phyloP scores from a whole-genome alignment of 2,329 filamentous ascomycete genomes.

The Aureobasidium musti region DNA sequence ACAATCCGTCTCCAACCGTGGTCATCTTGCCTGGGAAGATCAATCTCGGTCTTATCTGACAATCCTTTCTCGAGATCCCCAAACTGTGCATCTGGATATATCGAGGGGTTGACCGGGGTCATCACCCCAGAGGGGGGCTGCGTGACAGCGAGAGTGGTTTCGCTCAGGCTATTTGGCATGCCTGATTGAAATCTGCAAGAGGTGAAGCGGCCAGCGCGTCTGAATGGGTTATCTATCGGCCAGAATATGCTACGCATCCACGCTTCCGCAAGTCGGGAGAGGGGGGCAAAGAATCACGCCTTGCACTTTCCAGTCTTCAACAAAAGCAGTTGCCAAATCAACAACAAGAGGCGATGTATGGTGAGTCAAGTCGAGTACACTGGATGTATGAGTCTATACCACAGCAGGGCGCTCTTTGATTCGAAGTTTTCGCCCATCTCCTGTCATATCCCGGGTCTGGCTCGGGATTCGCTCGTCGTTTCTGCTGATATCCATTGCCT shows the following conservation, averaged over 20 bases:
- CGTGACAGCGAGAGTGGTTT: constrained; percentile 26
- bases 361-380: not conserved
- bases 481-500: not conserved
- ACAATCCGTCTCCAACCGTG: constrained; percentile 27
- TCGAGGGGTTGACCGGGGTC: constrained; percentile 23
- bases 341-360: not conserved
- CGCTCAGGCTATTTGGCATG: constrained; percentile 25
- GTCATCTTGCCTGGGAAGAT: constrained; percentile 22
- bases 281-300: not conserved
- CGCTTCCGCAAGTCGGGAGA: not conserved
- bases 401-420: not conserved
- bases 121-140: constrained; percentile 24
- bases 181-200: constrained; percentile 1
- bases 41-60: constrained; percentile 15
- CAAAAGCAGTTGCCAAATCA: not conserved
- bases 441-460: constrained; percentile 2
- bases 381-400: constrained; percentile 12
- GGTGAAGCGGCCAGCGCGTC: constrained; percentile 27
- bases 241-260: constrained; percentile 22
- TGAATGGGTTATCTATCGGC: constrained; percentile 9
- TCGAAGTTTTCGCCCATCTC: constrained; percentile 4
- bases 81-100: constrained; percentile 14
- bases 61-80: constrained; percentile 21
- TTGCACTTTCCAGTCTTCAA: not conserved
- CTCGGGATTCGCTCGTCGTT: constrained; percentile 19